Base-by-base conservation (phyloP, 345 rosid genomes). In the Citrus reticulata region DNA sequence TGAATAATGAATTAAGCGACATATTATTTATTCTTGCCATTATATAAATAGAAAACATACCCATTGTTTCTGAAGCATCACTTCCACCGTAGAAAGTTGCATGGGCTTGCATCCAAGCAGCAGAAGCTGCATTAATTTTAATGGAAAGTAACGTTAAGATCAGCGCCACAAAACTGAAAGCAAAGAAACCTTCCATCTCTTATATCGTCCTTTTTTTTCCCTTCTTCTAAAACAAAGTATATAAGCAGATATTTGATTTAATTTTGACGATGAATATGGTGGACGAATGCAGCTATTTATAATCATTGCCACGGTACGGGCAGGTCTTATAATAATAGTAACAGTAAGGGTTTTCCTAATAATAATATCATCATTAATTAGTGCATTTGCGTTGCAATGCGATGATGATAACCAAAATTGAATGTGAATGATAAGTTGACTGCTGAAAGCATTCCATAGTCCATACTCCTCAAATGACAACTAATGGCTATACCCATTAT, bases 41-140 rank as follows among this genome's bases (percentile, higher is more conserved):
- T 46, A 11, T 11, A 46, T 13, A 46, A 46, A 46, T 13, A 11
- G 17, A 3, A 46, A 46, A 46, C 51, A 46, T 46, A 90, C 93
- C 91, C 89, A 90, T 88, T 70, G 93, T 87, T 32, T 89, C 93
- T 19, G 91, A 83, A 71, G 90, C 91, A 81, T 90, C 91, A 70
- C 86, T 82, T 35, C 89, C 93, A 9, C 93, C 93, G 67, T 90
- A 88, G 86, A 90, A 88, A 60, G 93, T 88, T 22, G 90, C 91
- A 78, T 90, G 88, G 68, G 93, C 93, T 64, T 34, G 37, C 49
- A 73, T 61, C 93, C 91, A 90, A 49, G 81, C 84, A 25, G 83
- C 88, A 16, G 90, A 85, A 71, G 87, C 92, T 27, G 69, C 78
- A 0, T 73, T 61, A 7, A 70, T 16, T 27, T 70, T 57, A 37